Evolutionary conservation across 345 rosid genomes (phyloP).

Genomic region (Conringia planisiliqua): DNA sequence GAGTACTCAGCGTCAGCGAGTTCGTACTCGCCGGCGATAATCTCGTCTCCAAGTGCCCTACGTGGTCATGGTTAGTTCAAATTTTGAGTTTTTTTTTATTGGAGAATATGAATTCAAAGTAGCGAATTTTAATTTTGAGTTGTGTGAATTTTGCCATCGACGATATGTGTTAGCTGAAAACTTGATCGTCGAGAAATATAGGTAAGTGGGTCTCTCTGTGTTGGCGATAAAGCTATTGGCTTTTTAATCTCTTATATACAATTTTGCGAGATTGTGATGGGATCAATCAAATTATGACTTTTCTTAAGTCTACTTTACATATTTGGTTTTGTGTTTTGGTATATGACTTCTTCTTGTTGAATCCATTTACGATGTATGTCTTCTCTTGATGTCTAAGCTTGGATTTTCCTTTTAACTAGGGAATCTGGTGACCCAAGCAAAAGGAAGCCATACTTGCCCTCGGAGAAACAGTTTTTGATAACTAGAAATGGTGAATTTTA

Average conservation of each 20-base stretch:
- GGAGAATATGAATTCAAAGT: not conserved
- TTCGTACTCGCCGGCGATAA: conserved; percentile 91
- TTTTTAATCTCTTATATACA: not conserved
- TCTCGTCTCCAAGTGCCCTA: conserved; percentile 97
- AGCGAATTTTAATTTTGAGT: not conserved
- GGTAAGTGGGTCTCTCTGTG: not conserved
- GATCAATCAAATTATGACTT: conserved; percentile 12
- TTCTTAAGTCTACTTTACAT: not conserved
- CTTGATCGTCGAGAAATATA: not conserved
- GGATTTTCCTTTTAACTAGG: conserved; percentile 40
- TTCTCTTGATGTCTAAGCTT: not conserved
- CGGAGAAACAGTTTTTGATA: conserved; percentile 85
- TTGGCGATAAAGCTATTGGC: not conserved
- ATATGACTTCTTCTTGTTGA: not conserved
- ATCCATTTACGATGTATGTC: not conserved
- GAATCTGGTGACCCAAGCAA: conserved; percentile 94
- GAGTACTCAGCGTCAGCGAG: conserved; percentile 93
- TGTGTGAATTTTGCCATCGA: not conserved
- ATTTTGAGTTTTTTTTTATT: not conserved
- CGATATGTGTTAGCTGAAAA: not conserved
- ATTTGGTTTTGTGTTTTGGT: not conserved
- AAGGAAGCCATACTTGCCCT: conserved; percentile 82
- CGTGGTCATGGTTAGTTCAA: conserved; percentile 87
- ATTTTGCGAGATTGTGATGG: conserved; percentile 8
- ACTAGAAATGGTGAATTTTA: conserved; percentile 77